Base-by-base conservation (phyloP, 441 rosid genomes). In the Lepidium campestre region DNA sequence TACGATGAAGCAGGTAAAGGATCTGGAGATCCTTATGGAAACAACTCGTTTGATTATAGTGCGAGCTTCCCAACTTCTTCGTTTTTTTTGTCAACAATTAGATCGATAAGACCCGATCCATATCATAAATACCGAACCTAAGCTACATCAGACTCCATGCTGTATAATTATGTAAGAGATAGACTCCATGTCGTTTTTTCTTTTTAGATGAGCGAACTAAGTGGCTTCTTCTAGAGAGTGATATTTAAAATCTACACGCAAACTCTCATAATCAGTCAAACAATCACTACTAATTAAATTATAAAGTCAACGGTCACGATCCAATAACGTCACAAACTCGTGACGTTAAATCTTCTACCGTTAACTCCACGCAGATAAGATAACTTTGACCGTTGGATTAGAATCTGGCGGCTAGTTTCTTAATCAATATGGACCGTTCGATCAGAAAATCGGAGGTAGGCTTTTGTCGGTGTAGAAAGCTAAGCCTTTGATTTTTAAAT, bases 331-430 rank as follows among this genome's bases (percentile, higher is more conserved):
- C 71, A 49, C 23, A 10, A 13, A 41, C 57, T 25, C 62, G 49
- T 44, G 67, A 60, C 45, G 65, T n/a, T 47, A 55, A 7, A 29
- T 6, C 49, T 6, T 13, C 34, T 2, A 57, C 60, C 66, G 60
- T 62, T 65, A 65, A 53, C 20, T 47, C 23, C 35, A 29, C 73
- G 53, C 32, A 61, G 73, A 54, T 31, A 39, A 61, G 13, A 37
- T 61, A 19, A 37, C 44, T 0, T 15, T 23, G 45, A 40, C 73
- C 73, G 73, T 67, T 74, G 32, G 73, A 74, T 74, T 9, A 47
- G 10, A 60, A 74, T 74, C 70, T 74, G 77, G 65, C 77, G 77
- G 77, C 69, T 39, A 12, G 1, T 67, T 55, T 11, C n/a, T 45
- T 13, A 61, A 59, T 61, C 25, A 17, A 48, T 40, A 32, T 34